Percentiles rank a stretch among this genome's conserved stretches.
phyloP scores from a whole-genome alignment of 352 stramenopile species.

The Phytopythium ostracodes region DNA sequence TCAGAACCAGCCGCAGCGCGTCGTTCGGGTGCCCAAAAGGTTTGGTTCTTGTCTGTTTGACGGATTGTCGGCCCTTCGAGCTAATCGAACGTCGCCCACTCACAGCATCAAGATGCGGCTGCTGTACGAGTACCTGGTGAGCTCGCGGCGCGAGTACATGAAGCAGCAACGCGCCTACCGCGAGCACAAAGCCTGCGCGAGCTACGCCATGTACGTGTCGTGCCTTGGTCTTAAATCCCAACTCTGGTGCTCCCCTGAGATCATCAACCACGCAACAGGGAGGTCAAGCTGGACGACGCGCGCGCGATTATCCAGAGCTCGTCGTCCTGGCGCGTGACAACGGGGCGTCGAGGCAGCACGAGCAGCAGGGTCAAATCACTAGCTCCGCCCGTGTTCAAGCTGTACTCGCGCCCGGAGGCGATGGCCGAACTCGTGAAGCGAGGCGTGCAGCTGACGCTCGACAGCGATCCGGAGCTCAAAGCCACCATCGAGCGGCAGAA shows the following conservation, averaged over 20 bases:
- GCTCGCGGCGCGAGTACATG: slow-evolving; percentile 40
- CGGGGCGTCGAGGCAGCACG: slow-evolving; percentile 9
- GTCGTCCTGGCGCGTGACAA: slow-evolving; percentile 25
- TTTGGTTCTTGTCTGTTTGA: slow-evolving; percentile 3
- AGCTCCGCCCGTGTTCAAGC: slow-evolving; percentile 32
- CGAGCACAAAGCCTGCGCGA: slow-evolving; percentile 43
- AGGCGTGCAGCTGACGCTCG: slow-evolving; percentile 65
- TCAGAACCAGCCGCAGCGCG: slow-evolving; percentile 48
- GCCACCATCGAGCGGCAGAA: slow-evolving; percentile 42
- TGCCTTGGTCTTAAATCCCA: no score
- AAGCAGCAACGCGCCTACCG: slow-evolving; percentile 36
- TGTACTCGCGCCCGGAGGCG: slow-evolving; percentile 36
- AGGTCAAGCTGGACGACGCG: slow-evolving; percentile 66
- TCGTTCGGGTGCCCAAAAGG: slow-evolving; percentile 71
- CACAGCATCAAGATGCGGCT: slow-evolving; percentile 58
- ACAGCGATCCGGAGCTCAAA: slow-evolving; percentile 55
- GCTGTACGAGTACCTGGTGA: slow-evolving; percentile 40
- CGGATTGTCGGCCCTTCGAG: neutral
- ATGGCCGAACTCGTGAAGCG: slow-evolving; percentile 61
- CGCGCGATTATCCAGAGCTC: slow-evolving; percentile 68
- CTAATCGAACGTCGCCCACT: neutral
- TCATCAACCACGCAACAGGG: slow-evolving; percentile 11
- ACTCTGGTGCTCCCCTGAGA: neutral
- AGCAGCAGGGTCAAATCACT: slow-evolving; percentile 8
- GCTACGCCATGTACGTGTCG: slow-evolving; percentile 37